Evolutionary conservation across 495 filamentous ascomycete genomes (phyloP).

Genomic region (Penicillium soppii): DNA sequence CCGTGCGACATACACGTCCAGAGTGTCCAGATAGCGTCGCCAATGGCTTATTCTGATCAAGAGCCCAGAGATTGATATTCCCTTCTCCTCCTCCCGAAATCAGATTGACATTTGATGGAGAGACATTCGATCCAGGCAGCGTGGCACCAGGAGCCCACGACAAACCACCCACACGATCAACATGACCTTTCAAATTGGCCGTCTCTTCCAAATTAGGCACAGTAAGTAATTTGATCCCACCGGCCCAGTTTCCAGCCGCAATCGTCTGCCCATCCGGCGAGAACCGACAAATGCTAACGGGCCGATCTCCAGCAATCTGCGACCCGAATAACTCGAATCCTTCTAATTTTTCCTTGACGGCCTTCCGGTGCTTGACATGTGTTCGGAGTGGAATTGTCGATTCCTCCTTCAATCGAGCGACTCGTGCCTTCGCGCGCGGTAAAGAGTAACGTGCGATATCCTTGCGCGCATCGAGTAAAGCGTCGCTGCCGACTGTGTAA

Average conservation of each 20-base stretch:
- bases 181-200: constrained; percentile 74
- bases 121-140: constrained; percentile 63
- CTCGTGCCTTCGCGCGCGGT: constrained; percentile 72
- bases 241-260: constrained; percentile 89
- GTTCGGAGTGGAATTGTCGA: constrained; percentile 78
- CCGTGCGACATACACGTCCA: constrained; percentile 83
- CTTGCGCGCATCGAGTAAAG: constrained; percentile 73
- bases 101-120: constrained; percentile 73
- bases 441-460: constrained; percentile 84
- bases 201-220: constrained; percentile 81
- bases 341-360: constrained; percentile 78
- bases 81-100: constrained; percentile 92
- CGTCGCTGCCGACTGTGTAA: constrained; percentile 78
- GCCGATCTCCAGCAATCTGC: constrained; percentile 86
- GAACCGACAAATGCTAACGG: constrained; percentile 87
- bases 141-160: constrained; percentile 89
- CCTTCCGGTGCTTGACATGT: constrained; percentile 87
- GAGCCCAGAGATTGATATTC: constrained; percentile 85
- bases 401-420: constrained; percentile 75
- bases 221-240: constrained; percentile 79
- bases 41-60: constrained; percentile 78
- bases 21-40: constrained; percentile 82
- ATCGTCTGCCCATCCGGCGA: constrained; percentile 80
- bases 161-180: constrained; percentile 82
- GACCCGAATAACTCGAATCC: constrained; percentile 88